Evolutionary conservation across 225 moss, liverwort and hornwort species (phyloP).

Genomic region (Ulota crispa): DNA sequence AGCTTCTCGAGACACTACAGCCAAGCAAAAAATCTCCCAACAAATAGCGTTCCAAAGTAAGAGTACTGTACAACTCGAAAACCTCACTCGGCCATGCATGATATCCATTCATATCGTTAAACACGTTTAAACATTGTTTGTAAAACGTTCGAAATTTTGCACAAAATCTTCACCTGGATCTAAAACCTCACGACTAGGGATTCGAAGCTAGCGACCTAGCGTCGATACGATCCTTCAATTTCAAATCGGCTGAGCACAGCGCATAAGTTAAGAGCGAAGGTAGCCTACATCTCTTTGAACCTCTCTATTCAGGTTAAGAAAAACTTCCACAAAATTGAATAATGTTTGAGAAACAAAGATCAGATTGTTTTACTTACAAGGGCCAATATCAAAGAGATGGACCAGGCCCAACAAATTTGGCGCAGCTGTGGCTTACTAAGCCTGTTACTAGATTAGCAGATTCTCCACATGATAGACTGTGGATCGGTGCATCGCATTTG

Average conservation of each 20-base stretch:
- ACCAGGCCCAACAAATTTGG: neutral
- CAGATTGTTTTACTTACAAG: neutral
- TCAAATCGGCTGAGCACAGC: neutral
- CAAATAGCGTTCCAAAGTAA: neutral
- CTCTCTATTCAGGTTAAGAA: neutral
- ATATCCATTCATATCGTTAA: neutral
- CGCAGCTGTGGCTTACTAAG: neutral
- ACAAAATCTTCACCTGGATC: neutral
- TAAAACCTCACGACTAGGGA: neutral
- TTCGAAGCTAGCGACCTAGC: too few species aligned
- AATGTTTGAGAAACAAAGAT: neutral
- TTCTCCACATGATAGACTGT: too few species aligned
- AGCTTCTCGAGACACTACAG: neutral
- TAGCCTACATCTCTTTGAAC: neutral
- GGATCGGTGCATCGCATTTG: neutral
- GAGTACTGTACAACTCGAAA: neutral
- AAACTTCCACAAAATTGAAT: neutral
- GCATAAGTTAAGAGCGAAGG: neutral
- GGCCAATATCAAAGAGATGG: neutral
- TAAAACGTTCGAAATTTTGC: neutral
- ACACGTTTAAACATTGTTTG: neutral
- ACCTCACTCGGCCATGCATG: neutral
- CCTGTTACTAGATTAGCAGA: neutral
- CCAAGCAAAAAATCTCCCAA: neutral
- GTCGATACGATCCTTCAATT: neutral